A percentile compares a stretch with the other conserved stretches of the same genome.
Evolutionary conservation across 2,329 filamentous ascomycete genomes (phyloP).

Genomic region (Tolypocladium amazonense): DNA sequence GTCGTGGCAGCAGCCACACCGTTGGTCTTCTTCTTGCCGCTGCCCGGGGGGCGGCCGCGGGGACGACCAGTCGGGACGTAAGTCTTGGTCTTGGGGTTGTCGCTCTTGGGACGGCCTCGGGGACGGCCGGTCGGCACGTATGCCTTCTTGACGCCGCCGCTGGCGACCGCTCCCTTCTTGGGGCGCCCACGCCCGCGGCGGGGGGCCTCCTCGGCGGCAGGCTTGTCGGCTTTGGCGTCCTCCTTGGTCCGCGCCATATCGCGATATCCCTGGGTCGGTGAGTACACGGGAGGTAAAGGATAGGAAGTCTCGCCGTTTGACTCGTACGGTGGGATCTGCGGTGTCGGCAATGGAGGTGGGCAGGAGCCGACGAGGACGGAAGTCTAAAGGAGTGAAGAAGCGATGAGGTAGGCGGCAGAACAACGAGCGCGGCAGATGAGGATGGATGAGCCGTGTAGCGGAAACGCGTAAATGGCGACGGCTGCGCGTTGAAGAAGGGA

Average conservation of each 20-base stretch:
- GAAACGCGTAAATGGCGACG: background rate
- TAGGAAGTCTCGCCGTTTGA: background rate
- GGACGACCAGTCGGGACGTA: slow-evolving; percentile 31
- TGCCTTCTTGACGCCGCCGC: slow-evolving; percentile 28
- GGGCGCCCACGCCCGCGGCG: slow-evolving; percentile 12
- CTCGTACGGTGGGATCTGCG: background rate
- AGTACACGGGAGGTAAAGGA: background rate
- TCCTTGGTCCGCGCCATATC: slow-evolving; percentile 23
- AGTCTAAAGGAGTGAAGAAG: background rate
- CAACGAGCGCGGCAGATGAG: no score
- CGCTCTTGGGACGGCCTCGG: slow-evolving; percentile 31
- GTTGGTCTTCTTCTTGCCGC: slow-evolving; percentile 16
- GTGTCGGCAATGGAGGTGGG: background rate
- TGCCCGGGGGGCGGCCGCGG: slow-evolving; percentile 36
- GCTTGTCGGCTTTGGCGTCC: slow-evolving; percentile 10
- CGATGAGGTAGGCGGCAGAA: background rate
- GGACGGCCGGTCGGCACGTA: slow-evolving; percentile 27
- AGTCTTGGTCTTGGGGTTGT: slow-evolving; percentile 15
- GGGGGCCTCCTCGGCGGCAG: slow-evolving; percentile 7
- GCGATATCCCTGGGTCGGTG: background rate
- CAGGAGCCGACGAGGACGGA: background rate
- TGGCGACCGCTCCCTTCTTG: slow-evolving; percentile 19
- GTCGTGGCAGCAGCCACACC: background rate
- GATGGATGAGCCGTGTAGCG: background rate
- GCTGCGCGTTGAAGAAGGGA: background rate